Conservation (phyloP, 225 moss, liverwort and hornwort species). For the Bryoerythrophyllum caledonicum region DNA sequence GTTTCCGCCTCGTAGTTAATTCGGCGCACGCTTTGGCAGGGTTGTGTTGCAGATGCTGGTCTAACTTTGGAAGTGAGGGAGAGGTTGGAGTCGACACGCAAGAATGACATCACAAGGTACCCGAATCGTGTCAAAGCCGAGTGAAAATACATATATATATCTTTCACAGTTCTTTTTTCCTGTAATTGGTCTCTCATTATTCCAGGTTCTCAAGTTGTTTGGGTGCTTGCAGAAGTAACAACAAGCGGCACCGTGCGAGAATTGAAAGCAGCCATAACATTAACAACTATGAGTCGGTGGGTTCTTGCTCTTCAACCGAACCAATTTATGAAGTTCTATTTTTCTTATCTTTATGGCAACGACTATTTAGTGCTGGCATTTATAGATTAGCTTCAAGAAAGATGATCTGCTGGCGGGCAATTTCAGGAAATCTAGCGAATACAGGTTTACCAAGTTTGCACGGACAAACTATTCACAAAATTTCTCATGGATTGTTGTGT, state of each 20-base stretch:
- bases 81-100: constrained; percentile 38
- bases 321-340: neutral
- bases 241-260: constrained; percentile 14
- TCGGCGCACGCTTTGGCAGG: constrained; percentile 26
- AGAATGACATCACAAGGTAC: constrained; percentile 28
- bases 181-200: neutral
- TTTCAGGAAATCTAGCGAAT: neutral
- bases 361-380: neutral
- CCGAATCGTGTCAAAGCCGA: neutral
- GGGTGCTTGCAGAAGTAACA: constrained; percentile 29
- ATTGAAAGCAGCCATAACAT: neutral
- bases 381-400: neutral
- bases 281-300: neutral
- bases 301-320: neutral
- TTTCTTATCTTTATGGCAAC: neutral
- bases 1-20: neutral
- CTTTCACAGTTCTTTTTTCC: neutral
- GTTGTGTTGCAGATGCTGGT: constrained; percentile 38
- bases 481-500: neutral
- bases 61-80: constrained; percentile 42
- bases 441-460: neutral
- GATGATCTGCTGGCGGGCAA: neutral
- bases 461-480: neutral
- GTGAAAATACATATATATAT: no score
- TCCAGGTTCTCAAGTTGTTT: neutral